A percentile compares a stretch with the other conserved stretches of the same genome.
Evolutionary conservation across 306 rosid species (phyloP).

Genomic region (Trichosanthes truncata): DNA sequence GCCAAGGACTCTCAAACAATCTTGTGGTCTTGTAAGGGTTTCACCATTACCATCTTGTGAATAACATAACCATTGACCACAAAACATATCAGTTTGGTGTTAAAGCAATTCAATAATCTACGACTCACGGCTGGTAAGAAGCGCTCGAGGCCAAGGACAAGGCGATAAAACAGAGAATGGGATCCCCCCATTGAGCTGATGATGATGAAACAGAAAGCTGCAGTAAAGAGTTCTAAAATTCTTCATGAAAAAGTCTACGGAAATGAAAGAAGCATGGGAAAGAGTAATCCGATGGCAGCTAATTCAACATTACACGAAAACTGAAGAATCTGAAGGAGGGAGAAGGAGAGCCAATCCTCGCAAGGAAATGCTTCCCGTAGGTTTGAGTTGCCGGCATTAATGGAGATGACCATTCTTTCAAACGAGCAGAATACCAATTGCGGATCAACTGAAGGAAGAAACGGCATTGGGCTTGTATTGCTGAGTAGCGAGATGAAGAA

Average conservation of each 20-base stretch:
- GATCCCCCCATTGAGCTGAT: background rate
- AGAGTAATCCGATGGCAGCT: background rate
- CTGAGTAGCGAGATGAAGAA: background rate
- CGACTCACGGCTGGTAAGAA: background rate
- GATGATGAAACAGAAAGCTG: background rate
- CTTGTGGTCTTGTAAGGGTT: background rate
- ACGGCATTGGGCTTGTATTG: background rate
- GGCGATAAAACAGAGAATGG: background rate
- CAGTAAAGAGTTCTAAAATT: background rate
- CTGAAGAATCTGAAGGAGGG: background rate
- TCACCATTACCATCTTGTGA: background rate
- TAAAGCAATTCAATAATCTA: background rate
- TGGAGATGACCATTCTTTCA: background rate
- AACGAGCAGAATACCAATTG: background rate
- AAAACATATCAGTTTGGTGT: background rate
- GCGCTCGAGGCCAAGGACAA: background rate
- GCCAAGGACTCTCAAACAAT: background rate
- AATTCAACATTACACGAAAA: background rate
- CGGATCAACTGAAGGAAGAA: background rate
- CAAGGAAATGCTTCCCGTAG: background rate
- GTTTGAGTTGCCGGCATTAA: background rate
- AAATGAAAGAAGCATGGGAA: background rate
- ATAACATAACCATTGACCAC: background rate
- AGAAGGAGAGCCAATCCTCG: background rate
- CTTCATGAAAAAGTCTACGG: background rate